Percentiles rank a stretch among this genome's conserved stretches.
Evolutionary conservation across 2,329 filamentous ascomycete genomes (phyloP).

Genomic region (Trichophyton mentagrophytes): DNA sequence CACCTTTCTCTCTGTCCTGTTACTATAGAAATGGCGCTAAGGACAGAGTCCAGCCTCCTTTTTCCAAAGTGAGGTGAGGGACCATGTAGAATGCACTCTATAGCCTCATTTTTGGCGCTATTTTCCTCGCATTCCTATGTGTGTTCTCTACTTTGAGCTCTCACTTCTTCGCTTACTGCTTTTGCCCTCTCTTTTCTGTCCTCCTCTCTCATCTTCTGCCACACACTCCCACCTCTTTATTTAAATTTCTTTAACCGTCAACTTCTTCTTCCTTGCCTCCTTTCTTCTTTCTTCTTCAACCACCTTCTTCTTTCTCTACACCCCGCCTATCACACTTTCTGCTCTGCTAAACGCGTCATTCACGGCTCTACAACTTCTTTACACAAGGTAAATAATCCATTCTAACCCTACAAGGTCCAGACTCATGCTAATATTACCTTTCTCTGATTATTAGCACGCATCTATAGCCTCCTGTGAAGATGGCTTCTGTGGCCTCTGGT

Average conservation of each 20-base stretch:
- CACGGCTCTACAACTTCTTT: background rate
- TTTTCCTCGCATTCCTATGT: background rate
- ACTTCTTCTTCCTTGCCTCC: background rate
- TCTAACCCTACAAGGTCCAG: background rate
- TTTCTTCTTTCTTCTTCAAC: constrained; percentile 5
- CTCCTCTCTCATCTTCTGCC: background rate
- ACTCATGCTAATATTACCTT: background rate
- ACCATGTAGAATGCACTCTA: background rate
- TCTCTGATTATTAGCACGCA: background rate
- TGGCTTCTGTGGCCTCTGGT: background rate
- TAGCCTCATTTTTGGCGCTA: background rate
- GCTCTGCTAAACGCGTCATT: background rate
- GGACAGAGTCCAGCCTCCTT: background rate
- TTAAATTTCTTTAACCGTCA: background rate
- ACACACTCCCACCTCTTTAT: too few species aligned
- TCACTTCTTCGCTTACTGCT: constrained; percentile 2
- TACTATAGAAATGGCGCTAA: background rate
- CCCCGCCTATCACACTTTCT: background rate
- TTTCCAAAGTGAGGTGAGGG: background rate
- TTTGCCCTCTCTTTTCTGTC: background rate
- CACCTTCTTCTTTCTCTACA: background rate
- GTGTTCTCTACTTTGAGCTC: background rate
- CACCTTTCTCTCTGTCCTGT: background rate
- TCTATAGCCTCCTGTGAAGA: background rate
- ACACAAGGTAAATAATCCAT: background rate